Evolutionary conservation across 495 filamentous ascomycete genomes (phyloP).

Genomic region (Penicillium desertorum): DNA sequence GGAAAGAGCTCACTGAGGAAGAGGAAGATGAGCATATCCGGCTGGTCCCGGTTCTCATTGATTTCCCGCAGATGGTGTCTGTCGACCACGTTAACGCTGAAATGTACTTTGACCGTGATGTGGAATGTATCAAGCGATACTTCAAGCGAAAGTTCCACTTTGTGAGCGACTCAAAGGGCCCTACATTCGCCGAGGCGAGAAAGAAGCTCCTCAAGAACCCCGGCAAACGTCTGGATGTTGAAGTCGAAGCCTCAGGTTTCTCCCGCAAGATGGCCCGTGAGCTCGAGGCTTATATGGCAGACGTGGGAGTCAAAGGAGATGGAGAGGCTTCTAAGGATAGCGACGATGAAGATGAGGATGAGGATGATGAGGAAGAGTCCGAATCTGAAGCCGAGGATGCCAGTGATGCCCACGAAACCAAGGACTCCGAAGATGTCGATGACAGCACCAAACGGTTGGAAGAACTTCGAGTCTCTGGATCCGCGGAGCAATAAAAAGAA

Average conservation of each 20-base stretch:
- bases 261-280: conserved; percentile 95
- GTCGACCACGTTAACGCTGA: conserved; percentile 89
- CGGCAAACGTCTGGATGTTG: conserved; percentile 73
- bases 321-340: conserved; percentile 35
- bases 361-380: conserved; percentile 33
- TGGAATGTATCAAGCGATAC: conserved; percentile 89
- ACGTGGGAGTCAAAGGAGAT: conserved; percentile 61
- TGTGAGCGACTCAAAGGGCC: conserved; percentile 74
- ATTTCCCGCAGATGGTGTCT: conserved; percentile 99
- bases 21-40: conserved; percentile 35
- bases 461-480: conserved; percentile 37
- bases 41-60: conserved; percentile 75
- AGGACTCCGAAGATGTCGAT: conserved; percentile 23
- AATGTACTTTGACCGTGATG: conserved; percentile 94
- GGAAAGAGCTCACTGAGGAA: conserved; percentile 33
- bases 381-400: conserved; percentile 16
- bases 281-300: conserved; percentile 82
- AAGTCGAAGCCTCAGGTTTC: conserved; percentile 91
- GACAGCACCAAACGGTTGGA: conserved; percentile 38
- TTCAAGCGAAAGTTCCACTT: conserved; percentile 90
- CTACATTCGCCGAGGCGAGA: conserved; percentile 78
- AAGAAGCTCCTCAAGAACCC: conserved; percentile 66
- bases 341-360: conserved; percentile 42
- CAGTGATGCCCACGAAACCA: conserved; percentile 19
- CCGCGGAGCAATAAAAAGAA: conserved; percentile 20